These are phyloP conservation scores for Aspergillus wentii DNA, from an alignment of 495 filamentous ascomycete genomes.

Conservation along the genomic window DNA sequence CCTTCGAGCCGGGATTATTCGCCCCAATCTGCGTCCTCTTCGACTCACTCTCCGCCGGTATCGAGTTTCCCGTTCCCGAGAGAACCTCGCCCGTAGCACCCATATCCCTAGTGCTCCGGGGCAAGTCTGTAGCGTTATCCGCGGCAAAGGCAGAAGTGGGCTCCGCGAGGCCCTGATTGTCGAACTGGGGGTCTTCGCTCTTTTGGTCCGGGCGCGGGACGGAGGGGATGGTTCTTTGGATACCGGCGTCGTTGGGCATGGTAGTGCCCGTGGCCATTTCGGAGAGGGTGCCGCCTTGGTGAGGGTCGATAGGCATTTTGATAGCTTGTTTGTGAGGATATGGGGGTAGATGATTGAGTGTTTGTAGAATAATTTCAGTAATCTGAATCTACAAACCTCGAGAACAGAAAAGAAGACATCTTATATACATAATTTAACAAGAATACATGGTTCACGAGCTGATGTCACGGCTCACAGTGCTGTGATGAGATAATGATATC, in stretches of 20 bases:
- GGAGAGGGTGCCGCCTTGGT: constrained; percentile 29
- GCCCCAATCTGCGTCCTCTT: constrained; percentile 38
- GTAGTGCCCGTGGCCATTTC: constrained; percentile 53
- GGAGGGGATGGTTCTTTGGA: constrained; percentile 49
- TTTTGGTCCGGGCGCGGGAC: constrained; percentile 51
- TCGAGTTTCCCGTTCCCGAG: constrained; percentile 45
- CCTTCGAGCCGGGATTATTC: constrained; percentile 30
- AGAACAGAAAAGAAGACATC: too few species aligned
- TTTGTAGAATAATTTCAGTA: constrained; percentile 4
- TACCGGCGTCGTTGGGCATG: constrained; percentile 51
- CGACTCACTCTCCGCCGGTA: constrained; percentile 40
- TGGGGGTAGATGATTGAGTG: not conserved
- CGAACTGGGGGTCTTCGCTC: constrained; percentile 21
- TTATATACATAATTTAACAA: too few species aligned
- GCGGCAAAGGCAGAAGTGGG: constrained; percentile 38
- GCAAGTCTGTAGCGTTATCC: constrained; percentile 49
- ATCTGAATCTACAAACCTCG: too few species aligned
- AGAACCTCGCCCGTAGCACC: constrained; percentile 44
- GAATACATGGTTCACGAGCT: too few species aligned
- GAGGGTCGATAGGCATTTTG: constrained; percentile 19
- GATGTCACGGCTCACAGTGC: too few species aligned
- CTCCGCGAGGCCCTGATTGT: constrained; percentile 24
- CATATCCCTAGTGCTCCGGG: constrained; percentile 41
- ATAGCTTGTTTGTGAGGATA: not conserved
- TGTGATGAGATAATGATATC: constrained; percentile 30